Conservation (phyloP, 139 green algal species). For the Yamagishiella unicocca region DNA sequence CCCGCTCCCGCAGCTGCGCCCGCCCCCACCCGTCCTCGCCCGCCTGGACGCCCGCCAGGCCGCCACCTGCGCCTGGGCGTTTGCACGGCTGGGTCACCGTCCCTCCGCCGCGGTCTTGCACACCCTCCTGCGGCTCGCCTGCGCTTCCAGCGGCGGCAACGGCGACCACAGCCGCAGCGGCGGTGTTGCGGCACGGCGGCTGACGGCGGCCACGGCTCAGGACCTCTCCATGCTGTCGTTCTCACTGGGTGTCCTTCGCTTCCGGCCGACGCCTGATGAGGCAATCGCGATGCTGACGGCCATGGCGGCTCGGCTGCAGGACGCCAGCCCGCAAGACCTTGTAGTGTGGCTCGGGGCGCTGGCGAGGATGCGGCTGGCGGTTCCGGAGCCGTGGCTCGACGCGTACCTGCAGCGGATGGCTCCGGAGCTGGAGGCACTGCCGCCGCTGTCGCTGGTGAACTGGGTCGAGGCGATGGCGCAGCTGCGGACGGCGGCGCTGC, state of each 20-base stretch:
- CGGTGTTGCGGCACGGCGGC: background rate
- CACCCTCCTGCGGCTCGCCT: background rate
- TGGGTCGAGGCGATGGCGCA: constrained; percentile 8
- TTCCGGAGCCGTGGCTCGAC: background rate
- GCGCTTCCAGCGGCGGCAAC: background rate
- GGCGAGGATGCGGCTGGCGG: constrained; percentile 18
- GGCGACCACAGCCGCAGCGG: background rate
- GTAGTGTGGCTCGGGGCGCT: constrained; percentile 4
- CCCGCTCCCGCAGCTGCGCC: background rate
- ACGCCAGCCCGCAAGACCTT: constrained; percentile 23
- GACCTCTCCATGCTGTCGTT: constrained; percentile 31
- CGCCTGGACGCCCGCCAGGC: constrained; percentile 1
- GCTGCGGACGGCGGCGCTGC: background rate
- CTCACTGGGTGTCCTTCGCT: constrained; percentile 1
- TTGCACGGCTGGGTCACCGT: constrained; percentile 11
- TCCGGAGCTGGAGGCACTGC: background rate
- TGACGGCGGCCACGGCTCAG: background rate
- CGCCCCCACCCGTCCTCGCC: background rate
- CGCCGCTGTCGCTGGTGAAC: constrained; percentile 13
- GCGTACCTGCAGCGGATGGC: background rate
- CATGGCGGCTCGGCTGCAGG: background rate
- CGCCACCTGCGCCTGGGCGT: constrained; percentile 22
- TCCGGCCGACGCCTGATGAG: background rate
- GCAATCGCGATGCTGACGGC: background rate
- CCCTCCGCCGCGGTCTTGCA: background rate